Base-by-base conservation (phyloP, 192 early-diverging fungal species). In the Umbelopsis ramanniana region DNA sequence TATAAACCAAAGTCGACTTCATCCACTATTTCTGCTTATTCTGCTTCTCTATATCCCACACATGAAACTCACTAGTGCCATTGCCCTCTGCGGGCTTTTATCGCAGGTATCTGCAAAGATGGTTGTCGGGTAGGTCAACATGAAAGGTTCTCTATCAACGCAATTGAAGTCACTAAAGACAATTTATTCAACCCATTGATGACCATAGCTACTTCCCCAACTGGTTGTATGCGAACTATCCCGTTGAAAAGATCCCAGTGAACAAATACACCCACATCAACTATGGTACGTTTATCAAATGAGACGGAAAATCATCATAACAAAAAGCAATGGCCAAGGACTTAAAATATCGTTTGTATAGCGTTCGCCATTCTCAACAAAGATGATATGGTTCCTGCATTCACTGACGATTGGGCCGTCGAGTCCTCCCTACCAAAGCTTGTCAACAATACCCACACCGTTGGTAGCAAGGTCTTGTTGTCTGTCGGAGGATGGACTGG, bases 401-500 rank as follows among this genome's bases (percentile, higher is more conserved):
- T 76, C 22, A 38, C 68, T n/a, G 75, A 80, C 38, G 71, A 73
- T 19, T 76, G 69, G 66, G 69, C 69, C 0, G 57, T 76, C 3
- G 72, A 73, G 1, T 23, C 55, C 9, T 46, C 23, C 12, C 46
- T 88, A 63, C 85, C 86, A 4, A 70, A 79, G 17, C 54, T 89
- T 11, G 77, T 88, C 43, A 68, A 68, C 19, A 71, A 76, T 1
- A 85, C 88, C 14, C 88, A 82, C 52, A 71, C 55, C 15, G 71
- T 66, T 19, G 66, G 79, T 8, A 84, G 81, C 75, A 89, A 88
- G 46, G 75, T 93, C 15, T 69, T 89, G 17, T 53, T 93, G 15
- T 83, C 87, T 8, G 82, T 92, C 24, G 92, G 92, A 66, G 92
- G 92, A 21, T 93, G 92, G 92, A 91, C 88, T 15, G 91, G 92